Evolutionary conservation across 2,329 filamentous ascomycete species (phyloP).

Genomic region (Arthroderma sp.): DNA sequence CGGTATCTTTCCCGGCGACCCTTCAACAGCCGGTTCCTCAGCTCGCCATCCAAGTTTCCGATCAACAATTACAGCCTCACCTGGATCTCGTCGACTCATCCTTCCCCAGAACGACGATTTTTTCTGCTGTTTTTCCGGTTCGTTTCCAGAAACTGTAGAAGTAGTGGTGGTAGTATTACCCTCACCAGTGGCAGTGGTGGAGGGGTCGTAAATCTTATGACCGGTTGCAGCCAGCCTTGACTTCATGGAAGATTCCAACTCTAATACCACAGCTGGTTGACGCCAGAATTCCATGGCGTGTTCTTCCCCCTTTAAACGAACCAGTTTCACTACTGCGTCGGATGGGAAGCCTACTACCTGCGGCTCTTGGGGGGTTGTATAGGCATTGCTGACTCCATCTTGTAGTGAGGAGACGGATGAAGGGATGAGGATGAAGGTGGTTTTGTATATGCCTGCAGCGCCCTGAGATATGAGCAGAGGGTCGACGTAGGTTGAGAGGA

Average conservation of each 20-base stretch:
- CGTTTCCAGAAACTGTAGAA: background rate
- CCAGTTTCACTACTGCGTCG: slow-evolving; percentile 26
- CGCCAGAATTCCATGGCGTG: slow-evolving; percentile 33
- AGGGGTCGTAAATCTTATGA: slow-evolving; percentile 11
- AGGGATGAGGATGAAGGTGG: slow-evolving; percentile 33
- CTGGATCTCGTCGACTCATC: slow-evolving; percentile 5
- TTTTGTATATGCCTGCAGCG: slow-evolving; percentile 29
- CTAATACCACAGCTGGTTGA: slow-evolving; percentile 26
- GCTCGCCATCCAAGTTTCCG: slow-evolving; percentile 21
- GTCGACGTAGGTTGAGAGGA: slow-evolving; percentile 28
- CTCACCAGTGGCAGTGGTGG: background rate
- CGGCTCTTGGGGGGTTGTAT: slow-evolving; percentile 11
- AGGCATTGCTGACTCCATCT: slow-evolving; percentile 10
- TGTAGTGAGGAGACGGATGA: slow-evolving; percentile 26
- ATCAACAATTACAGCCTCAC: slow-evolving; percentile 14
- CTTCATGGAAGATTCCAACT: slow-evolving; percentile 25
- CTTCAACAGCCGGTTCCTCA: slow-evolving; percentile 10
- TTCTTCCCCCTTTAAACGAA: slow-evolving; percentile 28
- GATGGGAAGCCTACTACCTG: slow-evolving; percentile 29
- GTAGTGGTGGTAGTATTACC: background rate
- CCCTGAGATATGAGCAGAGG: slow-evolving; percentile 29
- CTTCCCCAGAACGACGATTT: slow-evolving; percentile 13
- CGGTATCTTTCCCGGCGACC: slow-evolving; percentile 6
- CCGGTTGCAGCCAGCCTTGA: slow-evolving; percentile 16
- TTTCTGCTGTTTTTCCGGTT: background rate